Evolutionary conservation across 768 basidiomycete species (phyloP).

Genomic region (Panaeolus cyanescens): DNA sequence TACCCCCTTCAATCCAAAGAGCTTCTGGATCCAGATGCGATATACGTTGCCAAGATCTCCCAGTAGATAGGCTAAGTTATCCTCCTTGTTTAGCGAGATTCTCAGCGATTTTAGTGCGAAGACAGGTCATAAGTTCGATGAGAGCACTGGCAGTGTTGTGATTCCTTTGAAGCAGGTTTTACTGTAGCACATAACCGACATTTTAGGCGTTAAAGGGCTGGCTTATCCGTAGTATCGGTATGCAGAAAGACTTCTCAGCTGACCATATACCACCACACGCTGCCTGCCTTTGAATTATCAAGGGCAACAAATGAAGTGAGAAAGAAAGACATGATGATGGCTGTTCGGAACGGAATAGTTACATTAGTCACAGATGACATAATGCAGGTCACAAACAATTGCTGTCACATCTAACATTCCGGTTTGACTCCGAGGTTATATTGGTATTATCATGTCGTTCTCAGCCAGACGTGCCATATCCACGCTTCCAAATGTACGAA

Average conservation of each 20-base stretch:
- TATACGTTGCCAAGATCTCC: neutral
- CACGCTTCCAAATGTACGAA: neutral
- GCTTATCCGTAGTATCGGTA: neutral
- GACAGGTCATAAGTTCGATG: neutral
- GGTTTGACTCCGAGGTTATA: neutral
- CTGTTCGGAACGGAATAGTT: neutral
- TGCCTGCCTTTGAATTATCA: neutral
- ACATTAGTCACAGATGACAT: neutral
- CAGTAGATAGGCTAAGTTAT: neutral
- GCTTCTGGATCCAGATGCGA: neutral
- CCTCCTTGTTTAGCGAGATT: neutral
- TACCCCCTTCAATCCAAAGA: neutral
- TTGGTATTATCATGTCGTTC: neutral
- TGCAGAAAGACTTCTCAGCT: neutral
- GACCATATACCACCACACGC: neutral
- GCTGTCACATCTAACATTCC: neutral
- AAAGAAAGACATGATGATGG: neutral
- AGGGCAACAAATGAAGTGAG: no score
- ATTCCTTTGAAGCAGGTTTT: slow-evolving; percentile 1
- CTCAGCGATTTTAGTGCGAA: neutral
- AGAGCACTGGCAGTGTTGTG: neutral
- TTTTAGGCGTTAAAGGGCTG: neutral
- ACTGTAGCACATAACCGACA: neutral
- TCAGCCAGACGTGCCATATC: neutral
- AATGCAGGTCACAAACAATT: neutral